Base-by-base conservation (phyloP, 202 grass and related monocot species). In the Zoysia matrella region DNA sequence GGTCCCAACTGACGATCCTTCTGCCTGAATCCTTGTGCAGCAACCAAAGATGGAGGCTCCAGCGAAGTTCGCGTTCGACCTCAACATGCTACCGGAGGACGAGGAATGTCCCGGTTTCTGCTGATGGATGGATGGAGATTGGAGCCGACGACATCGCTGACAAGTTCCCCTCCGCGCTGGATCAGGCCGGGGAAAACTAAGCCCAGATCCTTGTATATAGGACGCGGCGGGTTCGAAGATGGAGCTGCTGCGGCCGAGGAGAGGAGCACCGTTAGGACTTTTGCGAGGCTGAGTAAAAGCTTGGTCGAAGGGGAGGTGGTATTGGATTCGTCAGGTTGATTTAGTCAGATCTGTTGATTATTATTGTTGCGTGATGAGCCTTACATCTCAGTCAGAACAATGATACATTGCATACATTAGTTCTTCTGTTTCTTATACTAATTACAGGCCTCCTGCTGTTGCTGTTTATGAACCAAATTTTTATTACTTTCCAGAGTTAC, bases 201-300 rank as follows among this genome's bases (percentile, higher is more conserved):
- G 36, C 60, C 69, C 51, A 79, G 6, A 50, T 15, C 15, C 78
- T 75, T 86, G 80, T 45, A 86, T 86, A 80, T 16, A 14, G 30
- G 44, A 43, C n/a, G 52, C 18, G 58, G 3, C 16, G 8, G 48
- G 52, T 45, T 11, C 60, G 50, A 55, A 65, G 9, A 72, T 12
- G 41, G 14, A 13, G 8, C 11, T 8, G 8, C 42, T 50, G 53
- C 36, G 13, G 64, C 36, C 7, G 44, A 45, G 61, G 61, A 12
- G 62, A 42, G 61, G 60, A 64, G 64, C 49, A 56, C 22, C 22
- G 54, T 14, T 5, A n/a, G n/a, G 54, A 22, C 22, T 60, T 7
- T 18, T 60, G 15, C 2, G 12, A 13, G 12, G 52, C 52, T 60
- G 56, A 60, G n/a, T 22, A 2, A 57, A 62, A 7, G 7, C 18